Conservation (phyloP, 192 early-diverging fungal genomes). For the Linnemannia hyalina region DNA sequence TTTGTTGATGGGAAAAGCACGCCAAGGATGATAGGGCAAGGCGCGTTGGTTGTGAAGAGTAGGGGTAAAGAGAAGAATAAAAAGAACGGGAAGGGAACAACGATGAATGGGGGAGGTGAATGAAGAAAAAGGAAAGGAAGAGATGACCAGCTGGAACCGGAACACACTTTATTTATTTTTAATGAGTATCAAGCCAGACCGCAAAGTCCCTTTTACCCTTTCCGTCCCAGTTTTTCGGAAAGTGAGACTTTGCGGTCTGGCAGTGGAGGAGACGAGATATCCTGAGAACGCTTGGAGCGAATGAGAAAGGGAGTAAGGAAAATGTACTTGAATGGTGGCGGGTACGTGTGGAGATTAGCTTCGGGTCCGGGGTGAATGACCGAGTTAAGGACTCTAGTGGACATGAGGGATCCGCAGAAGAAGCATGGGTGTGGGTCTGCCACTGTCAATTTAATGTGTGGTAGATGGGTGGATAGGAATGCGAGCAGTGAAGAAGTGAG, state of each 20-base stretch:
- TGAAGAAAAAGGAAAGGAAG: too few relatives aligned
- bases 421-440: conserved; percentile 43
- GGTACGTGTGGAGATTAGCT: conserved; percentile 25
- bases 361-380: conserved; percentile 44
- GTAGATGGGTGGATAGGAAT: background rate
- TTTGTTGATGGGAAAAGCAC: background rate
- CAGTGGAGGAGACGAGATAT: too few relatives aligned
- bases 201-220: too few relatives aligned
- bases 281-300: too few relatives aligned
- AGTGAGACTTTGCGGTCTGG: too few relatives aligned
- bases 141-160: too few relatives aligned
- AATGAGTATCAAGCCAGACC: too few relatives aligned
- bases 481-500: background rate
- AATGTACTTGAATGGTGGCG: conserved; percentile 29
- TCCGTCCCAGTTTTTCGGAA: too few relatives aligned
- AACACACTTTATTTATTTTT: too few relatives aligned
- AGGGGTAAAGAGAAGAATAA: background rate
- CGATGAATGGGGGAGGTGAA: too few relatives aligned
- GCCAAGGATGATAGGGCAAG: background rate
- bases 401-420: conserved; percentile 50
- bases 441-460: conserved; percentile 1
- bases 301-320: too few relatives aligned
- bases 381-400: conserved; percentile 28
- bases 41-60: background rate
- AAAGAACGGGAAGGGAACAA: background rate